phyloP scores from a whole-genome alignment of 129 eudicot genomes.

The Dittrichia graveolens region DNA sequence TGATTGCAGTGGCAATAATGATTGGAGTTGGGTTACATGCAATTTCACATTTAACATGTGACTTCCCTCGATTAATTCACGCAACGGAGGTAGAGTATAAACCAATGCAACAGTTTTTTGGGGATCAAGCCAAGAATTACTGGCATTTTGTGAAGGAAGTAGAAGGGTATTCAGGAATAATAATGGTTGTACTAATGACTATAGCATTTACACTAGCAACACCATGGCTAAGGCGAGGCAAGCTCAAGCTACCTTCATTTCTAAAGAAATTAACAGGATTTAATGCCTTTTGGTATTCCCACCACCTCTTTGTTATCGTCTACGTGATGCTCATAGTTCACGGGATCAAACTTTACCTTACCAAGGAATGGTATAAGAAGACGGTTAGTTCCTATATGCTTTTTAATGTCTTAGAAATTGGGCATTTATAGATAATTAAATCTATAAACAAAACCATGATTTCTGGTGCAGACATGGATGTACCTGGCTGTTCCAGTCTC shows the following conservation, averaged over 20 bases:
- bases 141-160: slow-evolving; percentile 59
- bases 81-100: slow-evolving; percentile 50
- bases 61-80: slow-evolving; percentile 60
- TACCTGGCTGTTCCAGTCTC: slow-evolving; percentile 63
- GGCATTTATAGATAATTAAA: neutral
- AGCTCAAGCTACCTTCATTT: slow-evolving; percentile 41
- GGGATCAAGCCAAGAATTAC: slow-evolving; percentile 56
- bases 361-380: slow-evolving; percentile 55
- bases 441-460: neutral
- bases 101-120: slow-evolving; percentile 51
- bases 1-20: slow-evolving; percentile 58
- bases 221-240: slow-evolving; percentile 54
- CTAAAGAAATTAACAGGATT: slow-evolving; percentile 65
- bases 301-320: slow-evolving; percentile 70
- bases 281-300: slow-evolving; percentile 88
- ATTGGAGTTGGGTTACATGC: slow-evolving; percentile 72
- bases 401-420: neutral
- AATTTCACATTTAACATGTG: slow-evolving; percentile 63
- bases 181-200: slow-evolving; percentile 73
- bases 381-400: slow-evolving; percentile 47
- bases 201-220: slow-evolving; percentile 73
- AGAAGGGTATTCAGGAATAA: slow-evolving; percentile 65
- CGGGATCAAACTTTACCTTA: slow-evolving; percentile 63
- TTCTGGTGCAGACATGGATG: slow-evolving; percentile 72
- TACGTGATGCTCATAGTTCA: slow-evolving; percentile 60